phyloP scores from a whole-genome alignment of 208 protist species.

The Lotmaria passim region DNA sequence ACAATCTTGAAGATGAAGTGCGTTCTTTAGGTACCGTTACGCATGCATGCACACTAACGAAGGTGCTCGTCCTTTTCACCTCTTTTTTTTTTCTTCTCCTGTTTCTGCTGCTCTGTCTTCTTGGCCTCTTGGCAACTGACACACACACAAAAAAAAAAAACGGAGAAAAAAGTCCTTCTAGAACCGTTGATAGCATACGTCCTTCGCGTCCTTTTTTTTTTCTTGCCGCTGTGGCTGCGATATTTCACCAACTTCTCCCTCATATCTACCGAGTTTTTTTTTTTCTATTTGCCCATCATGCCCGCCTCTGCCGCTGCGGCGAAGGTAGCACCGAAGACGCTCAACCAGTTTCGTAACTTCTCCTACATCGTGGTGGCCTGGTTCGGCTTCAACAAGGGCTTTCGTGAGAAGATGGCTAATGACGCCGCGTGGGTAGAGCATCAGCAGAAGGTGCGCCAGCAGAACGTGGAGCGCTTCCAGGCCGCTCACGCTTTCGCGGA shows the following conservation, averaged over 20 bases:
- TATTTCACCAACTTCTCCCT: no score
- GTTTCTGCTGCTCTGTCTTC: background rate
- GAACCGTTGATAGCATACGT: background rate
- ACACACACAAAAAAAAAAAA: no score
- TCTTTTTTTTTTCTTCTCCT: slow-evolving; percentile 13
- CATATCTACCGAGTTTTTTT: background rate
- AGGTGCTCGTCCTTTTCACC: background rate
- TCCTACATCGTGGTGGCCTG: slow-evolving; percentile 83
- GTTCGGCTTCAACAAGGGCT: slow-evolving; percentile 79
- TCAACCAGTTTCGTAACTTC: slow-evolving; percentile 90
- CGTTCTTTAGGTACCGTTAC: no score
- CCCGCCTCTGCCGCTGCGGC: slow-evolving; percentile 46
- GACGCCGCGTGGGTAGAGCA: slow-evolving; percentile 79
- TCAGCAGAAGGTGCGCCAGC: slow-evolving; percentile 63
- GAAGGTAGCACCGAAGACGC: slow-evolving; percentile 84
- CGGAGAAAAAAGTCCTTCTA: slow-evolving; percentile 2
- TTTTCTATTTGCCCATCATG: slow-evolving; percentile 15
- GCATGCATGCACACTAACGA: no score
- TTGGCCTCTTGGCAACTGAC: background rate
- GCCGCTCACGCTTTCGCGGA: slow-evolving; percentile 49
- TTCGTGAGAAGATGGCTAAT: slow-evolving; percentile 81
- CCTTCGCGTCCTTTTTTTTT: slow-evolving; percentile 8
- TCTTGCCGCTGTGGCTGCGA: background rate
- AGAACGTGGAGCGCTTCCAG: slow-evolving; percentile 69
- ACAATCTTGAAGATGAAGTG: no score